A percentile compares a stretch with the other conserved stretches of the same genome.
These are phyloP conservation scores for Neotropicomus parvogracilis DNA, from an alignment of 1,284 basidiomycete species.

Conservation along the genomic window DNA sequence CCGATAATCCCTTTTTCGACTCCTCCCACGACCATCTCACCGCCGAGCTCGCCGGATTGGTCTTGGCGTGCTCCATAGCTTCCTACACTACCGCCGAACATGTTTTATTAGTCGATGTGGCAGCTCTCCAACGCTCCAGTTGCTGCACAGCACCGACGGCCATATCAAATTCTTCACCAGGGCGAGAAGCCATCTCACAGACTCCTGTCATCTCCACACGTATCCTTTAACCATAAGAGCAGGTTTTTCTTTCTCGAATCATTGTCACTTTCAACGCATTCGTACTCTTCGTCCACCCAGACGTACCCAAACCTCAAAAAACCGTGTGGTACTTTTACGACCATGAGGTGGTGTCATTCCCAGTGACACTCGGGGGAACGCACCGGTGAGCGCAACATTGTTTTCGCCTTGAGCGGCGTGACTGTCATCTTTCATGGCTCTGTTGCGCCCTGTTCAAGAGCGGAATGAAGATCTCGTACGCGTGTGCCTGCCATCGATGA, in stretches of 20 bases:
- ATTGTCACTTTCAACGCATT: no score
- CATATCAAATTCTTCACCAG: conserved; percentile 3
- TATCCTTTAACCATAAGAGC: no score
- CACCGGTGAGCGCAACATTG: not conserved
- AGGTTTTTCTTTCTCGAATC: no score
- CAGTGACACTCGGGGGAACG: not conserved
- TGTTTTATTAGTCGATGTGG: not conserved
- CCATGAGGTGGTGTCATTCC: not conserved
- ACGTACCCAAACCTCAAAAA: no score
- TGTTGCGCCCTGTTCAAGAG: no score
- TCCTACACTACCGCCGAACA: not conserved
- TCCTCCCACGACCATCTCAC: not conserved
- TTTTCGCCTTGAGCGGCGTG: not conserved
- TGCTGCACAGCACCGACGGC: not conserved
- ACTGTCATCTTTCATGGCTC: no score
- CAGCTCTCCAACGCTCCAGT: not conserved
- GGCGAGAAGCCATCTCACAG: not conserved
- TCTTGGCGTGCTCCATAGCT: not conserved
- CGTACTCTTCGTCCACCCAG: no score
- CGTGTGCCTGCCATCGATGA: no score
- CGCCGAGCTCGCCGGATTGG: conserved; percentile 9
- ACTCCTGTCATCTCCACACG: no score
- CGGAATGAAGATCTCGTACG: no score
- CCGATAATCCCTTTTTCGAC: conserved; percentile 12
- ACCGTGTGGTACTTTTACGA: not conserved